Percentiles rank a stretch among this genome's conserved stretches.
These are phyloP conservation scores for Oenanthe sinensis DNA, from an alignment of 129 eudicot species.

Conservation along the genomic window DNA sequence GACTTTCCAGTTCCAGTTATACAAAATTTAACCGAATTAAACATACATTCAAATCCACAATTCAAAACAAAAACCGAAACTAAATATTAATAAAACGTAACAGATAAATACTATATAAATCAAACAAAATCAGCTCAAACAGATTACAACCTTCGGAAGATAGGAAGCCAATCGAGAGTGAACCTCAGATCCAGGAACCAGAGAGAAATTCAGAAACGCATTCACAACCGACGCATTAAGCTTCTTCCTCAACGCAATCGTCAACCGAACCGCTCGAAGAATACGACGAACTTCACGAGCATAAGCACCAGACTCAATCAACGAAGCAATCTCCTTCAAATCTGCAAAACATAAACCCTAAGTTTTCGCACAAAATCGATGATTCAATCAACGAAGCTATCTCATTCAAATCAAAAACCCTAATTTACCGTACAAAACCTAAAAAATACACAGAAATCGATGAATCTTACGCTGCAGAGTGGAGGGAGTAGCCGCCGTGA, in stretches of 20 bases:
- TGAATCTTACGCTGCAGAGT: constrained; percentile 50
- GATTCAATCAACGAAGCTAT: constrained; percentile 54
- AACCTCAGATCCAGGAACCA: constrained; percentile 75
- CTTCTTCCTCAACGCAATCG: constrained; percentile 62
- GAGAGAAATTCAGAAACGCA: constrained; percentile 53
- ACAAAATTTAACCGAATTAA: neutral
- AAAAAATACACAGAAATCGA: neutral
- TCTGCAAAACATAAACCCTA: constrained; percentile 29
- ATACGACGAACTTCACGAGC: constrained; percentile 74
- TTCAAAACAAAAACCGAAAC: neutral
- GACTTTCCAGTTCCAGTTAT: neutral
- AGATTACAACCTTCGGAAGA: constrained; percentile 53
- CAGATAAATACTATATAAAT: neutral
- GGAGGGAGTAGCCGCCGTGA: constrained; percentile 36
- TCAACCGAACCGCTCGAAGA: constrained; percentile 67
- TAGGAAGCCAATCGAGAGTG: constrained; percentile 49
- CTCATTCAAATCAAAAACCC: constrained; percentile 14
- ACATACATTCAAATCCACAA: neutral
- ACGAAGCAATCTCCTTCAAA: constrained; percentile 62
- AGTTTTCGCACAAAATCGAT: neutral
- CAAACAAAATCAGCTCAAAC: neutral
- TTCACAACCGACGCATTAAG: constrained; percentile 52
- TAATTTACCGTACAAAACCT: neutral
- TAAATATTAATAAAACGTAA: no score
- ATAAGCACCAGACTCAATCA: constrained; percentile 78